These are phyloP conservation scores for Thuja plicata DNA, from an alignment of 83 land plant genomes.

Conservation along the genomic window DNA sequence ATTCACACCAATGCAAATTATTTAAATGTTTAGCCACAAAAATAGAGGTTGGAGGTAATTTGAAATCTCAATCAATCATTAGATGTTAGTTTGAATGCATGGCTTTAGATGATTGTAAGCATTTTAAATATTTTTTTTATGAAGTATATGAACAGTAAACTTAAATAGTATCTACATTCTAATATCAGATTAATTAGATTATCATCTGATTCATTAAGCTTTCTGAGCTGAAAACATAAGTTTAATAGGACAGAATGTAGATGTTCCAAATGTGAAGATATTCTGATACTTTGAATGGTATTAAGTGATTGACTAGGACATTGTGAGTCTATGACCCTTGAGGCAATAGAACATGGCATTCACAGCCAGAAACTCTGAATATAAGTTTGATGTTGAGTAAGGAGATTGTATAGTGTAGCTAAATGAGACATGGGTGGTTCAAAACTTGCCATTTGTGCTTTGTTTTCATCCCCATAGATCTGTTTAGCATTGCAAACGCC, in stretches of 20 bases:
- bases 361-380: neutral
- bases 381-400: neutral
- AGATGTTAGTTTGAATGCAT: neutral
- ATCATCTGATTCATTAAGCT: neutral
- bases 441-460: neutral
- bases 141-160: neutral
- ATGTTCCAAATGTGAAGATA: neutral
- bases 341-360: neutral
- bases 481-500: conserved; percentile 2
- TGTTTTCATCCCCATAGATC: neutral
- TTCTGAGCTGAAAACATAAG: neutral
- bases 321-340: neutral
- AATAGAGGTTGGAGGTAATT: neutral
- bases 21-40: neutral
- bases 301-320: neutral
- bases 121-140: neutral
- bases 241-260: neutral
- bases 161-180: neutral
- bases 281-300: neutral
- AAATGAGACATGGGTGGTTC: neutral
- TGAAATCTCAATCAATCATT: neutral
- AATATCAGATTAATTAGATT: neutral
- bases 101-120: neutral
- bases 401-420: neutral
- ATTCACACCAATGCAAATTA: neutral